These are phyloP conservation scores for Penicillium sp. DNA, from an alignment of 2,329 filamentous ascomycete genomes.

Conservation along the genomic window DNA sequence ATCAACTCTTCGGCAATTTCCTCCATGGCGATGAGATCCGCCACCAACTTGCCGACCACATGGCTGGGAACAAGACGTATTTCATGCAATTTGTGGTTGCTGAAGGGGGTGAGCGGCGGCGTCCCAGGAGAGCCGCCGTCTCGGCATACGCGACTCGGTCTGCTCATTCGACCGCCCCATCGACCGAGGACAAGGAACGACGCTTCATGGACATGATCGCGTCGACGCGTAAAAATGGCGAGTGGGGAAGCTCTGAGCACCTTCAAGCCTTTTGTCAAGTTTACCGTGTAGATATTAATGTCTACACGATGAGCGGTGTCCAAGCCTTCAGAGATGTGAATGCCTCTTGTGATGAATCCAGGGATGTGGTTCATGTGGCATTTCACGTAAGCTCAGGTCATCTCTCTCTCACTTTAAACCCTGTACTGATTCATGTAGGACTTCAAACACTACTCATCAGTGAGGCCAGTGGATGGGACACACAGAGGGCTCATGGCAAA, in stretches of 20 bases:
- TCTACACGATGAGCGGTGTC: conserved; percentile 46
- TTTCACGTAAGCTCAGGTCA: conserved; percentile 50
- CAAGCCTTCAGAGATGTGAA: conserved; percentile 43
- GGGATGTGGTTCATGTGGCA: conserved; percentile 51
- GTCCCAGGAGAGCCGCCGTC: conserved; percentile 48
- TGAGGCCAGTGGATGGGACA: conserved; percentile 55
- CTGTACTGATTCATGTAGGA: conserved; percentile 36
- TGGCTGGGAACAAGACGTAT: conserved; percentile 54
- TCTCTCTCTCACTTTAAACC: background rate
- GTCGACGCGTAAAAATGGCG: conserved; percentile 54
- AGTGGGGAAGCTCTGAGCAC: conserved; percentile 63
- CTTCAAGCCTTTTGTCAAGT: conserved; percentile 60
- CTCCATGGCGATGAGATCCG: conserved; percentile 55
- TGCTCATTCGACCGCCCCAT: conserved; percentile 38
- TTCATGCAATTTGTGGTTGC: conserved; percentile 59
- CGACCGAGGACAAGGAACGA: conserved; percentile 51
- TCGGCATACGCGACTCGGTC: conserved; percentile 43
- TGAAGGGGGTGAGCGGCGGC: conserved; percentile 52
- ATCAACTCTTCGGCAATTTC: conserved; percentile 60
- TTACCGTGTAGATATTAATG: conserved; percentile 56
- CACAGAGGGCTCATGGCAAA: conserved; percentile 48
- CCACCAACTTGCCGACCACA: conserved; percentile 54
- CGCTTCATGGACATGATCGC: conserved; percentile 55
- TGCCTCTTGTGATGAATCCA: conserved; percentile 31
- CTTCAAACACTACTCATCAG: conserved; percentile 63